A percentile compares a stretch with the other conserved stretches of the same genome.
These are phyloP conservation scores for Cucumis hystrix DNA, from an alignment of 306 rosid species.

Conservation along the genomic window DNA sequence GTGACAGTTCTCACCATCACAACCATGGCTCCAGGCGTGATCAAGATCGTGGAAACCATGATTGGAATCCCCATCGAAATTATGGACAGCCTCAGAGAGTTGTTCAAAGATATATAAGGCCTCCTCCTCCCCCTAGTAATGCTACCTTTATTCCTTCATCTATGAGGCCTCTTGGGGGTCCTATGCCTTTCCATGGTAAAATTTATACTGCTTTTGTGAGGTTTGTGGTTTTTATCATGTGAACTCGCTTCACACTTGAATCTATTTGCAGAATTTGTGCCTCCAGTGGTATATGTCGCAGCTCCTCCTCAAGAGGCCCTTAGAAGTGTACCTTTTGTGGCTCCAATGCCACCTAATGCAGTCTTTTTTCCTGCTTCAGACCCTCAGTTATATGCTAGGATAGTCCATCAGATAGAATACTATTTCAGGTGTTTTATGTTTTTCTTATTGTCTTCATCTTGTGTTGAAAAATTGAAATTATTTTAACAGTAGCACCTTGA, in stretches of 20 bases:
- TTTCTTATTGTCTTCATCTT: no score
- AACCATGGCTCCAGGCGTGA: constrained; percentile 50
- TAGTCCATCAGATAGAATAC: constrained; percentile 64
- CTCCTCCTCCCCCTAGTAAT: constrained; percentile 37
- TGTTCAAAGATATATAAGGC: constrained; percentile 37
- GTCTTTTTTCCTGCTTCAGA: constrained; percentile 30
- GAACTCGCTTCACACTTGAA: constrained; percentile 1
- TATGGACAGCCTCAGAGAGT: constrained; percentile 36
- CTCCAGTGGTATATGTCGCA: constrained; percentile 33
- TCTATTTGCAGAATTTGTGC: constrained; percentile 33
- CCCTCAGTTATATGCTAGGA: constrained; percentile 39
- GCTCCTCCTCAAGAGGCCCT: constrained; percentile 30
- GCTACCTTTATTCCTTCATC: constrained; percentile 30
- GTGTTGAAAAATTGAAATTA: no score
- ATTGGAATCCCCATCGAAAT: constrained; percentile 51
- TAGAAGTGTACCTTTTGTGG: constrained; percentile 35
- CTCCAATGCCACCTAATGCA: constrained; percentile 30
- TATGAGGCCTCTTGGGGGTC: constrained; percentile 36
- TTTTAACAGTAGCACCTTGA: constrained; percentile 13
- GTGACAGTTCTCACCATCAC: constrained; percentile 59
- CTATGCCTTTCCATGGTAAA: constrained; percentile 49
- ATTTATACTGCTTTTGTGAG: not conserved
- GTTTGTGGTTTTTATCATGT: not conserved
- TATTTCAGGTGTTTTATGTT: constrained; percentile 56
- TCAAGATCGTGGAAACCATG: constrained; percentile 63